These are phyloP conservation scores for Candolleomyces efflorescens DNA, from an alignment of 768 basidiomycete species.

Conservation along the genomic window DNA sequence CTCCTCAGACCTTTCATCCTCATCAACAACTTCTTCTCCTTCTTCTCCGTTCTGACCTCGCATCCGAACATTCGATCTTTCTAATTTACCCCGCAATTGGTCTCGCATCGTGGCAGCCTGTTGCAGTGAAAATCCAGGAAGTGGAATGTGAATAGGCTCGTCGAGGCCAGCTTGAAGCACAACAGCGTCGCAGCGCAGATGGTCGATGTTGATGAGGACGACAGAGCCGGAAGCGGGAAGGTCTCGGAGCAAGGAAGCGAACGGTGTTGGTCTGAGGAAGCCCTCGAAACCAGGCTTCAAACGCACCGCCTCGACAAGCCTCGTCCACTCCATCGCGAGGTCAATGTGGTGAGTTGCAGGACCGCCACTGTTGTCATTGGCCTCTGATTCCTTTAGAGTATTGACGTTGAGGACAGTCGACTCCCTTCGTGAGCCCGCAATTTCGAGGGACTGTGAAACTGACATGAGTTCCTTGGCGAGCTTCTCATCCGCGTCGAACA, in stretches of 20 bases:
- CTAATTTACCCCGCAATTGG: not conserved
- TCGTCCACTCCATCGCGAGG: not conserved
- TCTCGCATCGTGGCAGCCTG: not conserved
- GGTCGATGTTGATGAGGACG: constrained; percentile 4
- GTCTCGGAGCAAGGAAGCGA: not conserved
- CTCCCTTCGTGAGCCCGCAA: not conserved
- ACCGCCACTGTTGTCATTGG: not conserved
- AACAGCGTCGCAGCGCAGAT: not conserved
- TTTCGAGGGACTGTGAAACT: not conserved
- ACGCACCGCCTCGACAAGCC: not conserved
- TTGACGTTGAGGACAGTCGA: not conserved
- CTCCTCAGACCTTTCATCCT: not conserved
- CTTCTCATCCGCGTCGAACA: not conserved
- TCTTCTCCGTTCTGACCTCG: not conserved
- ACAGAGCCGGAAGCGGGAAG: not conserved
- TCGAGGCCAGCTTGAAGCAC: not conserved
- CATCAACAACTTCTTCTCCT: not conserved
- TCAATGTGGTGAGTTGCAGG: not conserved
- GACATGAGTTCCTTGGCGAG: not conserved
- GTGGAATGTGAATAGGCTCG: not conserved
- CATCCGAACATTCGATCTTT: not conserved
- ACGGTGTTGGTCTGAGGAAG: not conserved
- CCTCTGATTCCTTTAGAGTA: not conserved
- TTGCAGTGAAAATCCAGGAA: not conserved
- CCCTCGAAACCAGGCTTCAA: not conserved